Conservation (phyloP, 2,329 filamentous ascomycete species). For the Colletotrichum navitas region DNA sequence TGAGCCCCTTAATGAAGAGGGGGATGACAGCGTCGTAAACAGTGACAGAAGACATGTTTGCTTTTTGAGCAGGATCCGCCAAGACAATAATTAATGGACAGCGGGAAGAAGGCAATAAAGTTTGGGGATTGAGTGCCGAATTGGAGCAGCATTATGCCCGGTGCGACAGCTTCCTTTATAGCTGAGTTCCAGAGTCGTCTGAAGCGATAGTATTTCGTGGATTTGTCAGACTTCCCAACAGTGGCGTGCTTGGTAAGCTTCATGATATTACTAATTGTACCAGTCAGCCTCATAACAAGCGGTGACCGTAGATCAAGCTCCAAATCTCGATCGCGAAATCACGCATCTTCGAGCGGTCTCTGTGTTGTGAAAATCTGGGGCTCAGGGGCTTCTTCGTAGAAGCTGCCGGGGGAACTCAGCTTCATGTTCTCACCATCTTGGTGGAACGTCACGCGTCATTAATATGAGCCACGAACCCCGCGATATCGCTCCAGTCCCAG, state of each 20-base stretch:
- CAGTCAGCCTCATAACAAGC: slow-evolving; percentile 20
- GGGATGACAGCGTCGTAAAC: slow-evolving; percentile 49
- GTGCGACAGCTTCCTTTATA: slow-evolving; percentile 9
- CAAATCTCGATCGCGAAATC: slow-evolving; percentile 12
- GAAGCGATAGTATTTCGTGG: neutral
- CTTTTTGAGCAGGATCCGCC: neutral
- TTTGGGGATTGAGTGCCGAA: slow-evolving; percentile 7
- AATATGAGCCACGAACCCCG: slow-evolving; percentile 3
- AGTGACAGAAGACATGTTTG: slow-evolving; percentile 47
- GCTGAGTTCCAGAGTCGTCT: neutral
- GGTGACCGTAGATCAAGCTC: slow-evolving; percentile 18
- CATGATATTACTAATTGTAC: neutral
- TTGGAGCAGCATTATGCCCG: slow-evolving; percentile 1
- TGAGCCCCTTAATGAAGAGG: slow-evolving; percentile 46
- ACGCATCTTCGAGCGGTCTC: neutral
- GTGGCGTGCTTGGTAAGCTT: slow-evolving; percentile 38
- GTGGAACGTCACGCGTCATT: slow-evolving; percentile 38
- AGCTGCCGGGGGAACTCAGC: neutral
- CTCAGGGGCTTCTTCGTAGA: slow-evolving; percentile 7
- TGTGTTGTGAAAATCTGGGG: slow-evolving; percentile 12
- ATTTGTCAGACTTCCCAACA: slow-evolving; percentile 20
- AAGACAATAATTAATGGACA: no score
- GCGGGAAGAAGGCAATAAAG: neutral
- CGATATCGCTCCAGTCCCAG: slow-evolving; percentile 4
- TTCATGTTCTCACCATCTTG: slow-evolving; percentile 10